A percentile compares a stretch with the other conserved stretches of the same genome.
These are phyloP conservation scores for Amphirosellinia nigrospora DNA, from an alignment of 495 filamentous ascomycete genomes.

Conservation along the genomic window DNA sequence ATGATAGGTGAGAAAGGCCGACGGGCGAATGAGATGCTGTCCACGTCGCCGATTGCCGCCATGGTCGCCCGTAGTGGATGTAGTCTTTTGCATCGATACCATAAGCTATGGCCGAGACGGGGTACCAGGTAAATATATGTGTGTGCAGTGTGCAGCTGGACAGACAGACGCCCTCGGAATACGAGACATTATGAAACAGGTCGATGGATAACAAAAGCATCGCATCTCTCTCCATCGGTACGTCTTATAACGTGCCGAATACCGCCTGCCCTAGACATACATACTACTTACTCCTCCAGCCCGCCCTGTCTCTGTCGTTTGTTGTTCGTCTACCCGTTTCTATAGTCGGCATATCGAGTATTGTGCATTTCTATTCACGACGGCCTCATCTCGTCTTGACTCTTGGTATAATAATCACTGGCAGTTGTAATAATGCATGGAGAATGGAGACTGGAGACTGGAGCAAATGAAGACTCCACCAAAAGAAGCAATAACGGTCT, in stretches of 20 bases:
- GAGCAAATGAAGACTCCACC: constrained; percentile 18
- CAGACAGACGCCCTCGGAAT: not conserved
- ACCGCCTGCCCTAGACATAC: not conserved
- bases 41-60: constrained; percentile 5
- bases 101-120: constrained; percentile 1
- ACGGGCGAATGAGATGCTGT: not conserved
- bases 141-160: not conserved
- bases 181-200: constrained; percentile 19
- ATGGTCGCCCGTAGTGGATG: not conserved
- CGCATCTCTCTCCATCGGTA: constrained; percentile 16
- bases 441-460: not conserved
- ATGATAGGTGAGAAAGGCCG: not conserved
- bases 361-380: not conserved
- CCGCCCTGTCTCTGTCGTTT: not conserved
- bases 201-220: not conserved
- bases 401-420: not conserved
- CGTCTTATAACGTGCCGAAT: constrained; percentile 6
- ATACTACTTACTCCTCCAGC: not conserved
- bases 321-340: not conserved
- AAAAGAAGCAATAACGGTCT: constrained; percentile 30
- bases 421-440: no score
- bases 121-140: constrained; percentile 8
- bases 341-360: not conserved
- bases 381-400: not conserved
- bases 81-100: not conserved